Evolutionary conservation across 2,329 filamentous ascomycete genomes (phyloP).

Genomic region (Penicillium sp.): DNA sequence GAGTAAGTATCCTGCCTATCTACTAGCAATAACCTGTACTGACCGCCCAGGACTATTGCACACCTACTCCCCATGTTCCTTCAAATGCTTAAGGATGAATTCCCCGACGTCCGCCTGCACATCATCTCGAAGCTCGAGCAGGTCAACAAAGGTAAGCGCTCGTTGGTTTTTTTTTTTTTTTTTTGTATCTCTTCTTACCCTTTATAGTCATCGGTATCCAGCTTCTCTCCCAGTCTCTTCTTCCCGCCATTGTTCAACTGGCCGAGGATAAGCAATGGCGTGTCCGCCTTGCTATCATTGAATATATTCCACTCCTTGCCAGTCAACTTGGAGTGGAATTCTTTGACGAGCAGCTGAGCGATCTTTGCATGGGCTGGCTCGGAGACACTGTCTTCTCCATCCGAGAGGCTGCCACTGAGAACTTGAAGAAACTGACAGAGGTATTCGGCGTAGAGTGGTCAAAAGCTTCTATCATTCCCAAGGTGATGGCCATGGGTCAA

Average conservation of each 20-base stretch:
- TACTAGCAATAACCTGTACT: constrained; percentile 16
- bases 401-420: constrained; percentile 93
- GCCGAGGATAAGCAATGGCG: constrained; percentile 99
- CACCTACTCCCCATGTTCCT: constrained; percentile 98
- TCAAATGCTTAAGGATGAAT: constrained; percentile 99
- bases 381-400: constrained; percentile 99
- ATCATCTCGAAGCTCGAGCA: constrained; percentile 99
- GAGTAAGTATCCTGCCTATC: constrained; percentile 62
- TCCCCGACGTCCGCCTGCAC: constrained; percentile 94
- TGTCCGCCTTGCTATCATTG: constrained; percentile 95
- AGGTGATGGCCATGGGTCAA: constrained; percentile 97
- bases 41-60: constrained; percentile 72
- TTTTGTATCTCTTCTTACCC: background rate
- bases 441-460: constrained; percentile 99
- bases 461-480: constrained; percentile 93
- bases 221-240: constrained; percentile 88
- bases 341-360: constrained; percentile 96
- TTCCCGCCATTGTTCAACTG: constrained; percentile 94
- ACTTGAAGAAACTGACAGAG: constrained; percentile 96
- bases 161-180: background rate
- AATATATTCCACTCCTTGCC: constrained; percentile 95
- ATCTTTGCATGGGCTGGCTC: constrained; percentile 96
- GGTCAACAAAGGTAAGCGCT: constrained; percentile 78
- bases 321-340: constrained; percentile 95
- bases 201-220: constrained; percentile 90